Conservation (phyloP, 208 protist genomes). For the Leishmania turanica region DNA sequence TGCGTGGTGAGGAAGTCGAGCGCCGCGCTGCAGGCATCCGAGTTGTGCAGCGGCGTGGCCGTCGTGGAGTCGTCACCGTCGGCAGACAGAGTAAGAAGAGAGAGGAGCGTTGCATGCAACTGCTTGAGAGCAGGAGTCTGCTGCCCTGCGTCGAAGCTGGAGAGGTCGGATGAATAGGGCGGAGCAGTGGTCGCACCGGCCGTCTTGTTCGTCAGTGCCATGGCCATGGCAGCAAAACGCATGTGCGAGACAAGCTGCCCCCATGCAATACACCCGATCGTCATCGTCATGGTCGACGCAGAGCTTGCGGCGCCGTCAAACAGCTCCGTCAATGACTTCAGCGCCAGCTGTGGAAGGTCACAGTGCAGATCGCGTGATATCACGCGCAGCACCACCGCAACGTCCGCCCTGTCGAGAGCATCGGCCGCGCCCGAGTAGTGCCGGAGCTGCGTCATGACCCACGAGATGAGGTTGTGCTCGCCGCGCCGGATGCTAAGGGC, state of each 20-base stretch:
- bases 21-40: slow-evolving; percentile 50
- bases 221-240: slow-evolving; percentile 20
- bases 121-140: background rate
- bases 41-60: slow-evolving; percentile 28
- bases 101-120: slow-evolving; percentile 9
- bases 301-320: slow-evolving; percentile 6
- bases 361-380: slow-evolving; percentile 15
- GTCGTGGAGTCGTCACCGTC: background rate
- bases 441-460: slow-evolving; percentile 26
- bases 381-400: slow-evolving; percentile 20
- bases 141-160: background rate
- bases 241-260: slow-evolving; percentile 34
- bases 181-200: background rate
- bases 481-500: slow-evolving; percentile 16
- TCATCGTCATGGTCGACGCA: background rate
- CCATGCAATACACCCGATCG: slow-evolving; percentile 40
- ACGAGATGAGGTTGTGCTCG: slow-evolving; percentile 36
- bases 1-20: slow-evolving; percentile 39
- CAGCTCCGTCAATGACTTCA: slow-evolving; percentile 14
- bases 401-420: background rate
- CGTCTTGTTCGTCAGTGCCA: background rate
- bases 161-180: background rate
- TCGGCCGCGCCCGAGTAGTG: slow-evolving; percentile 15
- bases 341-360: slow-evolving; percentile 6
- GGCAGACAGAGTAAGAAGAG: slow-evolving; percentile 3